Conservation (phyloP, 2,329 filamentous ascomycete species). For the Venturiaceae sp. region DNA sequence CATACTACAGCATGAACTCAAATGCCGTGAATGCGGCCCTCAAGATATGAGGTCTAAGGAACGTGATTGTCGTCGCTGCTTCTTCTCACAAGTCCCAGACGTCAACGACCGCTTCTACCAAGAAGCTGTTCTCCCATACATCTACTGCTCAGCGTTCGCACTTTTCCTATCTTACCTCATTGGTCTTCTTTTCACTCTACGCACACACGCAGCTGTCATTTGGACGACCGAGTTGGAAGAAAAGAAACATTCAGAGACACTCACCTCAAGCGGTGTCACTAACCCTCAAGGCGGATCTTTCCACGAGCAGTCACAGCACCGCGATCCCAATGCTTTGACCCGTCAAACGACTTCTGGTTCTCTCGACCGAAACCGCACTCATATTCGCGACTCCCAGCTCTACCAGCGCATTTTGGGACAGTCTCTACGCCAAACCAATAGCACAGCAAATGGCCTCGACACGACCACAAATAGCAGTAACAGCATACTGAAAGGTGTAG, state of each 20-base stretch:
- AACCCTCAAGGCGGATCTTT: constrained; percentile 5
- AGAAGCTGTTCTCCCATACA: constrained; percentile 86
- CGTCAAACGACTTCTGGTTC: constrained; percentile 12
- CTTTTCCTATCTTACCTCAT: constrained; percentile 91
- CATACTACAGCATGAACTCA: constrained; percentile 65
- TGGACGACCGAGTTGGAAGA: constrained; percentile 71
- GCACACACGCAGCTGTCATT: constrained; percentile 93
- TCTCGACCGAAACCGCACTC: constrained; percentile 27
- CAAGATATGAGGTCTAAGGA: constrained; percentile 37
- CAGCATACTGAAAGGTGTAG: constrained; percentile 7
- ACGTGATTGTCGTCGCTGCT: constrained; percentile 83
- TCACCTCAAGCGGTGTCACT: constrained; percentile 22
- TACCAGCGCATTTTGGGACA: constrained; percentile 93
- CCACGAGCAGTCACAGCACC: background rate
- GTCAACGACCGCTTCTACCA: constrained; percentile 82
- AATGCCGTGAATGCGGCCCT: constrained; percentile 54
- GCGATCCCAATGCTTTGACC: constrained; percentile 6
- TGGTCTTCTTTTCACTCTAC: constrained; percentile 87
- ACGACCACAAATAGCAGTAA: background rate
- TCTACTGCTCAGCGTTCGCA: constrained; percentile 74
- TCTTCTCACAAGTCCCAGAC: constrained; percentile 80
- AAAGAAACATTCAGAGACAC: constrained; percentile 33
- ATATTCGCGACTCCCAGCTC: constrained; percentile 78
- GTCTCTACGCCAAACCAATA: constrained; percentile 73
- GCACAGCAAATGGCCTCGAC: constrained; percentile 46